phyloP scores from a whole-genome alignment of 2,329 filamentous ascomycete genomes.

The Pseudopyrenochaeta lycopersici region DNA sequence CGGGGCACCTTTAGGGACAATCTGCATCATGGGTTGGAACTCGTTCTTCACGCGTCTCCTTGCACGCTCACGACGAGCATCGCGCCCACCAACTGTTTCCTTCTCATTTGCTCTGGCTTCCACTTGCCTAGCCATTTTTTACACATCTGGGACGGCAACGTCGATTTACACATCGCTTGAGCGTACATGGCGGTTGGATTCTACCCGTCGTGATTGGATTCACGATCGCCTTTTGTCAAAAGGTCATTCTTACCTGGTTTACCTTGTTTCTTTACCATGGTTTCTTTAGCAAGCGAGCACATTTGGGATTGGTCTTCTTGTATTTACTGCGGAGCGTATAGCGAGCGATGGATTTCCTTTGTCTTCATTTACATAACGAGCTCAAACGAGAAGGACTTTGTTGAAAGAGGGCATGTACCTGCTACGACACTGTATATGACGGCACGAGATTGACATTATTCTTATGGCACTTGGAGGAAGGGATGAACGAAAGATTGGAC shows the following conservation, averaged over 20 bases:
- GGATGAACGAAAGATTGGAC: neutral
- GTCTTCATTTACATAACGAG: slow-evolving; percentile 25
- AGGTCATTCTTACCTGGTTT: slow-evolving; percentile 1
- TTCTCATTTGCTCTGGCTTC: slow-evolving; percentile 23
- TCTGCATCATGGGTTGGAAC: slow-evolving; percentile 46
- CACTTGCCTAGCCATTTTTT: slow-evolving; percentile 31
- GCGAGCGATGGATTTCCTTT: slow-evolving; percentile 46
- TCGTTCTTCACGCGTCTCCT: slow-evolving; percentile 26
- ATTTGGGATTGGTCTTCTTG: slow-evolving; percentile 40
- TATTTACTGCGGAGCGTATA: slow-evolving; percentile 40
- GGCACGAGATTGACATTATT: neutral
- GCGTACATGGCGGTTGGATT: slow-evolving; percentile 38
- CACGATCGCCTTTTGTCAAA: slow-evolving; percentile 18
- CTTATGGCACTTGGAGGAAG: neutral
- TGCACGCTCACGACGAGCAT: slow-evolving; percentile 30
- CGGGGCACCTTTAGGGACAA: slow-evolving; percentile 39
- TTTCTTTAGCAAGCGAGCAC: slow-evolving; percentile 37
- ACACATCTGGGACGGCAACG: slow-evolving; percentile 44
- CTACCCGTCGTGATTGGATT: slow-evolving; percentile 20
- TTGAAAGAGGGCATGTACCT: slow-evolving; percentile 5
- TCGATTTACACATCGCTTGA: slow-evolving; percentile 39
- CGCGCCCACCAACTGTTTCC: slow-evolving; percentile 30
- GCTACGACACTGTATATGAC: slow-evolving; percentile 10
- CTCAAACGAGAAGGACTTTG: slow-evolving; percentile 12
- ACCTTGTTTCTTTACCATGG: slow-evolving; percentile 18